Percentiles rank a stretch among this genome's conserved stretches.
Conservation (phyloP, 1,284 basidiomycete genomes). For the Mycosarcoma mackinlayi region DNA sequence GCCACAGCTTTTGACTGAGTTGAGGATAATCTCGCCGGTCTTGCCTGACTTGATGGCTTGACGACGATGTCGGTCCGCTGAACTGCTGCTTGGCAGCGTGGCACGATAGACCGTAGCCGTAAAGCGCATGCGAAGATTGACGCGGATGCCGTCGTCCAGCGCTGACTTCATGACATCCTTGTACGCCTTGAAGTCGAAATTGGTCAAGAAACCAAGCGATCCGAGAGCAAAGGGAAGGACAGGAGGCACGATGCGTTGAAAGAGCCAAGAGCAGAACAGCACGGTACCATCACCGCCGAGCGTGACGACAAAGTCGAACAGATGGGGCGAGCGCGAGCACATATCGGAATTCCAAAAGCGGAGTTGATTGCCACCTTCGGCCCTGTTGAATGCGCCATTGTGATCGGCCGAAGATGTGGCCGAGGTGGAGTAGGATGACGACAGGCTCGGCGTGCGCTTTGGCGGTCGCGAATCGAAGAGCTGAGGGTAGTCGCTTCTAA, state of each 20-base stretch:
- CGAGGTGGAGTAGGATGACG: constrained; percentile 39
- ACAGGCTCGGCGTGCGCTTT: constrained; percentile 32
- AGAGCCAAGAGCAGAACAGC: constrained; percentile 98
- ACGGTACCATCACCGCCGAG: constrained; percentile 96
- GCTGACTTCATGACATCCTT: constrained; percentile 86
- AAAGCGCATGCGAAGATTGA: constrained; percentile 98
- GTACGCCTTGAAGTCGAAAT: constrained; percentile 93
- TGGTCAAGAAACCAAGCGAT: constrained; percentile 96
- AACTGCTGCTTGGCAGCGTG: constrained; percentile 42
- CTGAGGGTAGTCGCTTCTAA: constrained; percentile 86
- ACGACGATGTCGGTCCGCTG: constrained; percentile 49
- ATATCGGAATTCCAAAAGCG: constrained; percentile 97
- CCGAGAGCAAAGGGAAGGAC: constrained; percentile 98
- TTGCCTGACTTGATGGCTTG: constrained; percentile 62
- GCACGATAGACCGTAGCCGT: constrained; percentile 90
- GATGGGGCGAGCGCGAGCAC: constrained; percentile 89
- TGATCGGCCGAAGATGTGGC: constrained; percentile 29
- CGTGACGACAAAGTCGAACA: constrained; percentile 99
- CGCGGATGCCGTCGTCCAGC: constrained; percentile 91
- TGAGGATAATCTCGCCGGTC: constrained; percentile 66
- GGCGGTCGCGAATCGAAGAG: constrained; percentile 75
- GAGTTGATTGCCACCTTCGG: constrained; percentile 79
- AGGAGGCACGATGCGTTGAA: constrained; percentile 96
- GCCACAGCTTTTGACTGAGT: constrained; percentile 59
- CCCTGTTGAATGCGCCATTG: constrained; percentile 24